Percentiles rank a stretch among this genome's conserved stretches.
These are phyloP conservation scores for Amanita jacksonii DNA, from an alignment of 768 basidiomycete species.

Conservation along the genomic window DNA sequence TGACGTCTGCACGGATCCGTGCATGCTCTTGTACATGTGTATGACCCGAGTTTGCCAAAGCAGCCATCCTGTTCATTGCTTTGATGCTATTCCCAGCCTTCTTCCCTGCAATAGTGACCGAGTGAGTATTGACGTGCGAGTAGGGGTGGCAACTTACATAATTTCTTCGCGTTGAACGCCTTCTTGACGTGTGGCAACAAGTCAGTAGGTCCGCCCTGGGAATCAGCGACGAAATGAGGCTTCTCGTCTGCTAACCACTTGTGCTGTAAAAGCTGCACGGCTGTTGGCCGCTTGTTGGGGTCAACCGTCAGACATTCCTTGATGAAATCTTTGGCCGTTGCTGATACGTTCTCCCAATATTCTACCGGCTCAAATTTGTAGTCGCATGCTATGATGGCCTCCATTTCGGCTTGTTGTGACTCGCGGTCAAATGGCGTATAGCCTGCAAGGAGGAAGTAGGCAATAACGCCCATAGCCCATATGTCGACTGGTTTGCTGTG, in stretches of 20 bases:
- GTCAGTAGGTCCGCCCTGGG: slow-evolving; percentile 57
- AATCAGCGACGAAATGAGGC: slow-evolving; percentile 64
- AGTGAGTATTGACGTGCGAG: neutral
- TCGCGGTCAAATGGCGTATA: slow-evolving; percentile 98
- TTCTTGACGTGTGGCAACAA: slow-evolving; percentile 85
- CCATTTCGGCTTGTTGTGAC: slow-evolving; percentile 80
- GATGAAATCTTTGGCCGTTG: slow-evolving; percentile 80
- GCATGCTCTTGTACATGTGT: slow-evolving; percentile 33
- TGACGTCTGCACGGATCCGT: slow-evolving; percentile 48
- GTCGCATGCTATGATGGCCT: slow-evolving; percentile 89
- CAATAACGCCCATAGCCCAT: slow-evolving; percentile 98
- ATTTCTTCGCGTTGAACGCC: slow-evolving; percentile 80
- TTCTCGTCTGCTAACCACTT: slow-evolving; percentile 66
- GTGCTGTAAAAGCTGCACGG: slow-evolving; percentile 63
- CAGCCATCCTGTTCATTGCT: slow-evolving; percentile 74
- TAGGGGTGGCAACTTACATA: slow-evolving; percentile 44
- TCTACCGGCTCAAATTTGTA: slow-evolving; percentile 77
- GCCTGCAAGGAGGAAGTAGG: slow-evolving; percentile 86
- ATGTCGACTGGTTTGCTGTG: slow-evolving; percentile 93
- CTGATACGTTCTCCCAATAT: slow-evolving; percentile 82
- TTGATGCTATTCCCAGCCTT: slow-evolving; percentile 82
- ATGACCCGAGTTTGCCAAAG: slow-evolving; percentile 33
- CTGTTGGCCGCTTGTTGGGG: slow-evolving; percentile 71
- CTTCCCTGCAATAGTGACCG: slow-evolving; percentile 47
- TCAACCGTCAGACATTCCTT: slow-evolving; percentile 76